These are phyloP conservation scores for Sporisorium scitamineum DNA, from an alignment of 1,284 basidiomycete species.

Conservation along the genomic window DNA sequence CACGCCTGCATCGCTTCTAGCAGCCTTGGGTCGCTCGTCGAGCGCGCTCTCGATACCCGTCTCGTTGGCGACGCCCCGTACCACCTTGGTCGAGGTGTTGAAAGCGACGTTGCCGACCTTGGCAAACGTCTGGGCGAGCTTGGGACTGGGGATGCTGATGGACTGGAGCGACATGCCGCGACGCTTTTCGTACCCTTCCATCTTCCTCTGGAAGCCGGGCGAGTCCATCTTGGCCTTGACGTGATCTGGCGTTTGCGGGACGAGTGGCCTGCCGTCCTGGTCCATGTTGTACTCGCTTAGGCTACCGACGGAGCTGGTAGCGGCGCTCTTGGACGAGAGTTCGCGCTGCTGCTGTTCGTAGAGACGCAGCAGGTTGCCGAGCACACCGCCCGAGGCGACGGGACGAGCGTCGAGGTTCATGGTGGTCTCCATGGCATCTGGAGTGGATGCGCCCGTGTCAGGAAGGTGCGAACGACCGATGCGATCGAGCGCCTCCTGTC, in stretches of 20 bases:
- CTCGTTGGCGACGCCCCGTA: slow-evolving; percentile 61
- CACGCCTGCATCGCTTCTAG: slow-evolving; percentile 76
- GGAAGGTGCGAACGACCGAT: slow-evolving; percentile 59
- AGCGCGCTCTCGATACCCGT: slow-evolving; percentile 61
- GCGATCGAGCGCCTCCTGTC: slow-evolving; percentile 46
- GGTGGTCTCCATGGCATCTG: slow-evolving; percentile 61
- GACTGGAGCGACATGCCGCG: slow-evolving; percentile 34
- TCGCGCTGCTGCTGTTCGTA: slow-evolving; percentile 66
- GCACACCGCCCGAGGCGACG: slow-evolving; percentile 57
- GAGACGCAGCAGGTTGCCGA: slow-evolving; percentile 66
- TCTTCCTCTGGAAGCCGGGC: slow-evolving; percentile 25
- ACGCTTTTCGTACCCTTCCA: slow-evolving; percentile 37
- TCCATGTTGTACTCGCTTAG: slow-evolving; percentile 33
- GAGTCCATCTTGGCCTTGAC: slow-evolving; percentile 26
- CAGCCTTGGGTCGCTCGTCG: slow-evolving; percentile 73
- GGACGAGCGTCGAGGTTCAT: slow-evolving; percentile 64
- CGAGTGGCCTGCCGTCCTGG: slow-evolving; percentile 13
- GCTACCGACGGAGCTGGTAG: slow-evolving; percentile 46
- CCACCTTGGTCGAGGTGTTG: slow-evolving; percentile 46
- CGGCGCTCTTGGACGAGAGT: slow-evolving; percentile 25
- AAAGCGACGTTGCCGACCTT: slow-evolving; percentile 43
- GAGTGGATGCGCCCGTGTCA: slow-evolving; percentile 60
- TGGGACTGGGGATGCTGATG: slow-evolving; percentile 42
- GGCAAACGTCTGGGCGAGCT: slow-evolving; percentile 47
- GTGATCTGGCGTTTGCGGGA: slow-evolving; percentile 21